Conservation (phyloP, 2,329 filamentous ascomycete genomes). For the Leptographium radiaticola region DNA sequence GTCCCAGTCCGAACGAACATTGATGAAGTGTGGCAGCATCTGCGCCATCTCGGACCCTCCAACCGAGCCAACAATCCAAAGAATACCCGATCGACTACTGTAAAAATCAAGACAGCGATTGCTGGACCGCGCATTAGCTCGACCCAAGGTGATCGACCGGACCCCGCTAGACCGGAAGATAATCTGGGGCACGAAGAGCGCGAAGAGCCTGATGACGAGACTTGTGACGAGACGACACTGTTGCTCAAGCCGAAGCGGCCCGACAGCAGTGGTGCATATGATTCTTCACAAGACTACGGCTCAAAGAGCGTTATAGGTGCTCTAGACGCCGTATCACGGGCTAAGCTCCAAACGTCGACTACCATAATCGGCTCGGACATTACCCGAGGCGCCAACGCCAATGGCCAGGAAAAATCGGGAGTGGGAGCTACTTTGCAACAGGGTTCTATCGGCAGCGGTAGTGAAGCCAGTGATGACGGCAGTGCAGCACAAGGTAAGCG, state of each 20-base stretch:
- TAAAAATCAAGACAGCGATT: slow-evolving; percentile 45
- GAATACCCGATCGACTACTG: slow-evolving; percentile 46
- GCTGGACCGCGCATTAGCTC: background rate
- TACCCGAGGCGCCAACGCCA: background rate
- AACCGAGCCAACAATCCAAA: slow-evolving; percentile 54
- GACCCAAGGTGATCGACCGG: background rate
- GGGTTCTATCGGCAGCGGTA: background rate
- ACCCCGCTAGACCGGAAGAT: background rate
- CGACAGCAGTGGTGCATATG: background rate
- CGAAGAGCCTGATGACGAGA: slow-evolving; percentile 11
- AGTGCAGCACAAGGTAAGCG: background rate
- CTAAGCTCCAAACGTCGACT: background rate
- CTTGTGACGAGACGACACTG: slow-evolving; percentile 27
- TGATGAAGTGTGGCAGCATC: slow-evolving; percentile 48
- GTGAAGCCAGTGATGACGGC: background rate
- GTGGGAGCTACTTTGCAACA: background rate
- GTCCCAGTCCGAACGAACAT: slow-evolving; percentile 47
- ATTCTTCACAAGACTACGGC: background rate
- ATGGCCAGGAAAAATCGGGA: background rate
- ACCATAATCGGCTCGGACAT: background rate
- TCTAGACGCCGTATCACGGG: background rate
- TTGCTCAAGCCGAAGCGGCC: slow-evolving; percentile 26
- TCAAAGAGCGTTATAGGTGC: background rate
- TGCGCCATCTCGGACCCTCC: slow-evolving; percentile 53
- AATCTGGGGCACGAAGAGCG: slow-evolving; percentile 1